Conservation (phyloP, 768 basidiomycete species). For the Rickenella mellea region DNA sequence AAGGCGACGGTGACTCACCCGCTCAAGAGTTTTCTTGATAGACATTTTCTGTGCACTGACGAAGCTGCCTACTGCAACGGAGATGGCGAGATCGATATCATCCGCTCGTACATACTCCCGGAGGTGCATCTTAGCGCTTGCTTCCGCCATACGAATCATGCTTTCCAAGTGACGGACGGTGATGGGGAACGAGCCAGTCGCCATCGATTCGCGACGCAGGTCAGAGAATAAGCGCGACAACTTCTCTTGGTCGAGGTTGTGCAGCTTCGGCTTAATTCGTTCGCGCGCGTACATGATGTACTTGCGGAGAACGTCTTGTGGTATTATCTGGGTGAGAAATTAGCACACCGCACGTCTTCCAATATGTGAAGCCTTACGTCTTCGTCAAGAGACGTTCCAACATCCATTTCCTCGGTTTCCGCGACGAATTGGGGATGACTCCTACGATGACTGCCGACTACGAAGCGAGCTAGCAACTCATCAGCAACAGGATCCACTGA, state of each 20-base stretch:
- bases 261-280: constrained; percentile 84
- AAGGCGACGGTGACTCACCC: constrained; percentile 42
- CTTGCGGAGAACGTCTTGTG: constrained; percentile 91
- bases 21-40: constrained; percentile 94
- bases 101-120: constrained; percentile 93
- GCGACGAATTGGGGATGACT: constrained; percentile 90
- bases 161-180: constrained; percentile 97
- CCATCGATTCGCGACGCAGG: constrained; percentile 88
- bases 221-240: constrained; percentile 90
- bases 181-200: constrained; percentile 98
- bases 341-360: neutral
- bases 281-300: constrained; percentile 99
- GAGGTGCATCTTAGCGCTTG: constrained; percentile 96
- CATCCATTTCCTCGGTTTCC: constrained; percentile 84
- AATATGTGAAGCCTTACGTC: constrained; percentile 51
- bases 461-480: constrained; percentile 91
- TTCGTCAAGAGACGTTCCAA: constrained; percentile 80
- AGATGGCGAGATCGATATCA: constrained; percentile 95
- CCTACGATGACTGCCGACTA: constrained; percentile 93
- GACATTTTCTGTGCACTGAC: constrained; percentile 96
- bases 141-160: constrained; percentile 99
- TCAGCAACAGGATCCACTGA: constrained; percentile 95
- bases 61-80: constrained; percentile 90
- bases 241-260: constrained; percentile 94
- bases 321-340: constrained; percentile 61